Percentiles rank a stretch among this genome's conserved stretches.
phyloP scores from a whole-genome alignment of 2,329 filamentous ascomycete genomes.

The Talaromyces marneffei region DNA sequence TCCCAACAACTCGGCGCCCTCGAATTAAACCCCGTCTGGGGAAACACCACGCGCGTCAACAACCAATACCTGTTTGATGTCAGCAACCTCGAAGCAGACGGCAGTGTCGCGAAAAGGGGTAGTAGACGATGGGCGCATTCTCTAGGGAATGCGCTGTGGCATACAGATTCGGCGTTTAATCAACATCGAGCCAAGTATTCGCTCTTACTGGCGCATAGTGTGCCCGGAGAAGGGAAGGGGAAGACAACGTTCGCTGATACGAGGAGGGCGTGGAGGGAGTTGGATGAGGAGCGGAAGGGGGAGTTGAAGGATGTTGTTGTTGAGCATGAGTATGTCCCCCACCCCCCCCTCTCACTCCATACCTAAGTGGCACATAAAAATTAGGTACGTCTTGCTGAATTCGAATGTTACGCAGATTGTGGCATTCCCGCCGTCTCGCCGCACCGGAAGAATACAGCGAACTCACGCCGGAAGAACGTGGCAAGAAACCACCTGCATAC shows the following conservation, averaged over 20 bases:
- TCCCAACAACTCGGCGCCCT: not conserved
- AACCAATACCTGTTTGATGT: not conserved
- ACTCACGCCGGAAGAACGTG: not conserved
- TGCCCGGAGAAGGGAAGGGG: not conserved
- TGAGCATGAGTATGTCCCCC: not conserved
- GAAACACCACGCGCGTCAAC: not conserved
- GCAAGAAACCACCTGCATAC: not conserved
- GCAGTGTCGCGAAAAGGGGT: not conserved
- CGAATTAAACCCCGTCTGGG: not conserved
- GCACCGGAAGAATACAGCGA: not conserved
- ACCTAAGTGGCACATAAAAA: no score
- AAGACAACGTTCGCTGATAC: no score
- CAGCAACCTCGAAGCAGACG: not conserved
- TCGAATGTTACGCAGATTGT: not conserved
- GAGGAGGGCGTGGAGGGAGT: no score
- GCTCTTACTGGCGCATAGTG: not conserved
- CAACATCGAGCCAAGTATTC: not conserved
- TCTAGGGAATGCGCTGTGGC: not conserved
- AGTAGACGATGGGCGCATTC: not conserved
- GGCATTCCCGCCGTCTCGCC: not conserved
- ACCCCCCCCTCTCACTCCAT: no score
- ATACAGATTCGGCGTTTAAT: not conserved
- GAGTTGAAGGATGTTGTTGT: not conserved
- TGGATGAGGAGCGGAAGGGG: not conserved
- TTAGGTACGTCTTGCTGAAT: no score